A percentile compares a stretch with the other conserved stretches of the same genome.
phyloP scores from a whole-genome alignment of 306 rosid species.

The Calophaca sinica region DNA sequence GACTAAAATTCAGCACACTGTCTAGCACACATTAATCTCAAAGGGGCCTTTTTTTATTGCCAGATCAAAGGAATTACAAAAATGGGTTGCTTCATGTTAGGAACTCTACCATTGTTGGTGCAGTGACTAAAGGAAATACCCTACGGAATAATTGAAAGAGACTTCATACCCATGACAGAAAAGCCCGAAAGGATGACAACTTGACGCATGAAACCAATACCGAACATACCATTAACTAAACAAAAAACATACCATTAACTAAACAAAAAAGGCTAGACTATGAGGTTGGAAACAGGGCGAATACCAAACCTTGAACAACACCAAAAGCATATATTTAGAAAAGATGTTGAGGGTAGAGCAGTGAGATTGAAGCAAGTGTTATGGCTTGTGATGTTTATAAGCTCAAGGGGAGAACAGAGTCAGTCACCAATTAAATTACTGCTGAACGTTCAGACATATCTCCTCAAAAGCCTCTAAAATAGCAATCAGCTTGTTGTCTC shows the following conservation, averaged over 20 bases:
- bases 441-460: slow-evolving; percentile 61
- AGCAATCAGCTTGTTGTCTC: slow-evolving; percentile 61
- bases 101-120: background rate
- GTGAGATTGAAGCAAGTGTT: slow-evolving; percentile 16
- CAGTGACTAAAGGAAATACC: background rate
- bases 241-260: background rate
- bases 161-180: slow-evolving; percentile 1
- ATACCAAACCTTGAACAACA: slow-evolving; percentile 45
- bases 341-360: slow-evolving; percentile 3
- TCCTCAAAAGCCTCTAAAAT: slow-evolving; percentile 68
- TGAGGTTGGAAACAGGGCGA: slow-evolving; percentile 17
- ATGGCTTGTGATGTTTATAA: slow-evolving; percentile 29
- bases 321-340: background rate
- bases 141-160: background rate
- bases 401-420: background rate
- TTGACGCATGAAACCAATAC: slow-evolving; percentile 29
- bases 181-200: slow-evolving; percentile 20
- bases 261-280: slow-evolving; percentile 3
- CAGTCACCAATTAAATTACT: background rate
- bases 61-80: background rate
- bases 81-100: slow-evolving; percentile 5
- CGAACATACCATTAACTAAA: background rate
- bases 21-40: slow-evolving; percentile 2
- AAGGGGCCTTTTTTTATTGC: background rate
- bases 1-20: slow-evolving; percentile 3